Evolutionary conservation across 2,329 filamentous ascomycete genomes (phyloP), one percentile per base, ranked within the genome.

Genomic region (Dryadomyces sulphureus): DNA sequence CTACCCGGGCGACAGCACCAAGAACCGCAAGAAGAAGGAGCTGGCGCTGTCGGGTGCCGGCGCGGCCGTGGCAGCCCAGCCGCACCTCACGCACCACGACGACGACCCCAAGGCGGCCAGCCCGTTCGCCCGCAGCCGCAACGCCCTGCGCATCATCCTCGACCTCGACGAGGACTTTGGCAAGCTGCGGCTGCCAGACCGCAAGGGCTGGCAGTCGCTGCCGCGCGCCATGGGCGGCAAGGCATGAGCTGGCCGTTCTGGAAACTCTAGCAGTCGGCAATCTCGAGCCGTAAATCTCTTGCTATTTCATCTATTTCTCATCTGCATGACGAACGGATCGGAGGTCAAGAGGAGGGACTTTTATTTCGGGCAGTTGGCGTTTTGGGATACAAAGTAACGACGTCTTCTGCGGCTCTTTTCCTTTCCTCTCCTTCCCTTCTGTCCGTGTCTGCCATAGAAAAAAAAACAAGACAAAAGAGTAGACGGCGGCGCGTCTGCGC

Each of bases 101-200:
- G n/a, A n/a, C n/a, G n/a, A n/a, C n/a, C n/a, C n/a, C n/a, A 76
- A 80, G 54, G 78, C 62, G 44, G 63, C 67, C 21, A 73, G 65
- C 51, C 73, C 74, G 16, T 70, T 73, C 52, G 65, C 65, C 41
- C 67, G 73, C 55, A 93, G 85, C 64, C 74, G 88, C 50, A 96
- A 95, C 61, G 90, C 90, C 11, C 72, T 96, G 55, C 95, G 95
- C 74, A 85, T 95, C 56, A 90, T 96, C 56, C 76, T 95, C 42
- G 90, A 96, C 62, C 69, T 96, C 50, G 90, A 96, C 60, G 81
- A 92, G 66, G 84, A 93, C 60, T 95, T 96, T 69, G 90, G 90
- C 50, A 77, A 79, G 54, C 66, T 84, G 49, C 78, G 75, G 63
- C 59, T 84, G 49, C 72, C 73, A 16, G 66, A 68, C 54, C 65